Evolutionary conservation across 2,329 filamentous ascomycete genomes (phyloP).

Genomic region (Simplicillium aogashimaense): DNA sequence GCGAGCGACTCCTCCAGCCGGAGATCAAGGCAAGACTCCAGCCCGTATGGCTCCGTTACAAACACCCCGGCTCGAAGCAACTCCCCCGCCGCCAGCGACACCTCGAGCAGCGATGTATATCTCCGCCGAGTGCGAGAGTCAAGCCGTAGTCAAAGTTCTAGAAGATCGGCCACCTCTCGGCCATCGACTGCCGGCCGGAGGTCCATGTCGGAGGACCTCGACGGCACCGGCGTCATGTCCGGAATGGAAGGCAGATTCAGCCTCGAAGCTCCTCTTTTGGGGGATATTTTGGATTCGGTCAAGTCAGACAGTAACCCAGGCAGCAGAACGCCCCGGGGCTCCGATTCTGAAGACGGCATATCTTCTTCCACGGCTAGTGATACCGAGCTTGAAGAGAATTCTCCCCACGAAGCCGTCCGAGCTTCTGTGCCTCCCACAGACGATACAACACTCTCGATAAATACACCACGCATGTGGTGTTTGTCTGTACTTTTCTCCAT

Average conservation of each 20-base stretch:
- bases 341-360: too few species aligned
- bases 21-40: too few species aligned
- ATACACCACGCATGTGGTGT: constrained; percentile 80
- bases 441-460: constrained; percentile 69
- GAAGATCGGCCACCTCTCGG: constrained; percentile 10
- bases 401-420: constrained; percentile 68
- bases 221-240: constrained; percentile 38
- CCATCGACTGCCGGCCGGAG: not conserved
- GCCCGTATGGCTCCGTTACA: too few species aligned
- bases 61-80: too few species aligned
- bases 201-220: constrained; percentile 35
- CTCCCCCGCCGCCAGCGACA: too few species aligned
- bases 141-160: too few species aligned
- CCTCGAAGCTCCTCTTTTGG: constrained; percentile 36
- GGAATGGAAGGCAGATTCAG: constrained; percentile 45
- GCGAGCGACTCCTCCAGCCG: too few species aligned
- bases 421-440: constrained; percentile 71
- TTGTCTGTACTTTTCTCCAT: constrained; percentile 73
- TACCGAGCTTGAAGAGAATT: constrained; percentile 46
- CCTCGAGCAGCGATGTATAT: too few species aligned
- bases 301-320: too few species aligned
- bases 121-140: too few species aligned
- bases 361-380: too few species aligned
- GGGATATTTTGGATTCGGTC: constrained; percentile 28
- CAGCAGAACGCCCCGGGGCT: too few species aligned